A percentile compares a stretch with the other conserved stretches of the same genome.
Conservation (phyloP, 768 basidiomycete genomes). For the Lentinula edodes region DNA sequence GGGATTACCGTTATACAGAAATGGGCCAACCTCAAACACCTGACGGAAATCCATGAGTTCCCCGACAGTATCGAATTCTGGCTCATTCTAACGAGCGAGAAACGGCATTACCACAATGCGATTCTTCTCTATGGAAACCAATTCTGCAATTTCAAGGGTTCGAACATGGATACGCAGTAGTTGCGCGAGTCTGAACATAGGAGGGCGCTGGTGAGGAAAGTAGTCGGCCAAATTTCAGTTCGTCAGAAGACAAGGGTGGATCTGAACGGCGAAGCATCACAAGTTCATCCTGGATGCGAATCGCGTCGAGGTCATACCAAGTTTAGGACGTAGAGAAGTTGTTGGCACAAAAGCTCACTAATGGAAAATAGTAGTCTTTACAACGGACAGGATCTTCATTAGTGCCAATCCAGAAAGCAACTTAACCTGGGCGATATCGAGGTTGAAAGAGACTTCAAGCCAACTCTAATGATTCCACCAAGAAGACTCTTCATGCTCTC, state of each 20-base stretch:
- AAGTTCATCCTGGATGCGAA: conserved; percentile 20
- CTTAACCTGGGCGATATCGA: conserved; percentile 22
- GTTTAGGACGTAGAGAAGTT: not conserved
- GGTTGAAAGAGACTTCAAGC: conserved; percentile 23
- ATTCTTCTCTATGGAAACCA: conserved; percentile 7
- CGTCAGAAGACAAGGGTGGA: conserved; percentile 13
- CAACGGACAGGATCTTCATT: not conserved
- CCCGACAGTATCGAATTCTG: conserved; percentile 13
- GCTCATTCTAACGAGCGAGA: conserved; percentile 11
- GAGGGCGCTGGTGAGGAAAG: conserved; percentile 11
- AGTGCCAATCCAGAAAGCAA: conserved; percentile 13
- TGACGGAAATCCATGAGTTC: conserved; percentile 28
- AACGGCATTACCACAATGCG: conserved; percentile 24
- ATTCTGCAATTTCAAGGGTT: conserved; percentile 14
- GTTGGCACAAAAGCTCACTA: not conserved
- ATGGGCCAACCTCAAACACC: conserved; percentile 22
- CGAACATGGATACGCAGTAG: conserved; percentile 27
- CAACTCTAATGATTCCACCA: conserved; percentile 24
- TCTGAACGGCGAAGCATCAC: conserved; percentile 25
- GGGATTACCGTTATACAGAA: not conserved
- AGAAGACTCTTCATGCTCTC: too few relatives aligned
- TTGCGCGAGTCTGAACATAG: conserved; percentile 20
- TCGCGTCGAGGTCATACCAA: conserved; percentile 21
- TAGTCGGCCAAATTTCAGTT: conserved; percentile 21
- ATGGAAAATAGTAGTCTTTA: not conserved